Conservation (phyloP, 768 basidiomycete species). For the Lentinula sp. region DNA sequence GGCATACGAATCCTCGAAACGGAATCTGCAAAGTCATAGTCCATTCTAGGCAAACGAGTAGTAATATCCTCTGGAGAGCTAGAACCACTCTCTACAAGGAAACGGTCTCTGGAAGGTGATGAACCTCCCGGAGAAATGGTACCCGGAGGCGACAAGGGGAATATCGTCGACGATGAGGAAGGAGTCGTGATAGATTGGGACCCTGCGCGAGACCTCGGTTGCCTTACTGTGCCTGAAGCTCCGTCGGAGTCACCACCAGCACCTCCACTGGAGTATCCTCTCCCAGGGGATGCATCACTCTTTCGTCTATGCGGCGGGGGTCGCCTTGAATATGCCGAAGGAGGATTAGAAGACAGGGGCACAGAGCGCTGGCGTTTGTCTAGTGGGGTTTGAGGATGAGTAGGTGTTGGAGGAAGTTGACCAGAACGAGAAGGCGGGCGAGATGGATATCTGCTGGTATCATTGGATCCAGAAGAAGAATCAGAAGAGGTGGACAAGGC, state of each 20-base stretch:
- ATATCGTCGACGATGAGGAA: conserved; percentile 16
- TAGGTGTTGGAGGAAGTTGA: not conserved
- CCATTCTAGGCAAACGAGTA: conserved; percentile 27
- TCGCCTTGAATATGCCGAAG: conserved; percentile 73
- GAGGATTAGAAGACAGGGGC: conserved; percentile 51
- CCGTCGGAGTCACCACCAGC: conserved; percentile 76
- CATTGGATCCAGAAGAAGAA: conserved; percentile 44
- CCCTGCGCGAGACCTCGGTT: conserved; percentile 43
- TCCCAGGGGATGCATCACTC: conserved; percentile 46
- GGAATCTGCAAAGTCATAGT: conserved; percentile 31
- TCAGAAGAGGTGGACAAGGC: conserved; percentile 44
- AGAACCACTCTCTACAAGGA: conserved; percentile 38
- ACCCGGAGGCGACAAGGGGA: conserved; percentile 8
- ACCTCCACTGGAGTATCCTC: conserved; percentile 22
- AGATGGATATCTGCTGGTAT: conserved; percentile 54
- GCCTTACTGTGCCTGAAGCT: conserved; percentile 11
- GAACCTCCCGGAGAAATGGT: conserved; percentile 14
- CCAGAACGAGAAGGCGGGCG: conserved; percentile 16
- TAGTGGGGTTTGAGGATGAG: not conserved
- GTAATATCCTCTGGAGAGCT: conserved; percentile 32
- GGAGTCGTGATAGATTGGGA: conserved; percentile 65
- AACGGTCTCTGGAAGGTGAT: conserved; percentile 33
- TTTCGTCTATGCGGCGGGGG: conserved; percentile 66
- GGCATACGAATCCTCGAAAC: conserved; percentile 59
- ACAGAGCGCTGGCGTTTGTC: conserved; percentile 56